These are phyloP conservation scores for Saturnispora halmiae DNA, from an alignment of 805 yeast species.

Conservation along the genomic window DNA sequence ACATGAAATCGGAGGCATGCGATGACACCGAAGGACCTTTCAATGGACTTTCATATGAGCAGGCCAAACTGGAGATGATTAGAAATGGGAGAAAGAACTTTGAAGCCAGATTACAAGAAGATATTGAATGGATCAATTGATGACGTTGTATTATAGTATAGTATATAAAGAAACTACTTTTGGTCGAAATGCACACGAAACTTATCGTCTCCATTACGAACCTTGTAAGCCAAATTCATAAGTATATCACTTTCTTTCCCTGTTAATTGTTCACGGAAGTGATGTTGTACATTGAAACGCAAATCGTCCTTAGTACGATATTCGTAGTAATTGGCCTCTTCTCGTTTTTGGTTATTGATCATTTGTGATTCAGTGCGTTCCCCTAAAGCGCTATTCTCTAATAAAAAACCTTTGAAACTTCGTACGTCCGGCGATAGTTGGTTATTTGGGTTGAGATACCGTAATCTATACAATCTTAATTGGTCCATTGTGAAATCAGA, in stretches of 20 bases:
- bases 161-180: conserved; percentile 1
- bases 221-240: conserved; percentile 81
- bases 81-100: conserved; percentile 53
- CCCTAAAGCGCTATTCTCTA: conserved; percentile 61
- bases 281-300: conserved; percentile 33
- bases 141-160: too few species aligned
- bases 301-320: conserved; percentile 25
- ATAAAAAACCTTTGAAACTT: conserved; percentile 59
- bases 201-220: conserved; percentile 49
- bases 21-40: conserved; percentile 13
- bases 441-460: conserved; percentile 31
- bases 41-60: conserved; percentile 38
- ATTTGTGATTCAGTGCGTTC: conserved; percentile 43
- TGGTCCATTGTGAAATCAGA: conserved; percentile 49
- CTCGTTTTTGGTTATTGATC: conserved; percentile 23
- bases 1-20: background rate
- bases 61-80: conserved; percentile 49
- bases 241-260: conserved; percentile 79
- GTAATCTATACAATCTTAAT: conserved; percentile 60
- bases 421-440: conserved; percentile 48
- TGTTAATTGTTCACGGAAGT: conserved; percentile 44
- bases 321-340: conserved; percentile 24
- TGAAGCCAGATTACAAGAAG: conserved; percentile 18
- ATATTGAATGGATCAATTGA: background rate
- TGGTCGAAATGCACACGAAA: conserved; percentile 32